phyloP scores from a whole-genome alignment of 164 flowering plant species.

The Buxus sempervirens region DNA sequence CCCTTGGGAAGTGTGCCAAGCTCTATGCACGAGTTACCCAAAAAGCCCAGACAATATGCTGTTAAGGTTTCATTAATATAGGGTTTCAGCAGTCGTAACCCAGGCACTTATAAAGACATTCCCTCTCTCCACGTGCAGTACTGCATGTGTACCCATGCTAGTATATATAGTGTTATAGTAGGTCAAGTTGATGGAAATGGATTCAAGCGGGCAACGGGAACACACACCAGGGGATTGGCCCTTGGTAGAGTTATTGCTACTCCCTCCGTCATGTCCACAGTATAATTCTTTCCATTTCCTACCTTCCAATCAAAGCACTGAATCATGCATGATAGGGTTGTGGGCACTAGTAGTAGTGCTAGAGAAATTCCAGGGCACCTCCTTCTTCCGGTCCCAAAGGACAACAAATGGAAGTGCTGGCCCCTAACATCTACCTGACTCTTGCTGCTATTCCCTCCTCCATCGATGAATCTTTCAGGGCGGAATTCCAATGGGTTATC shows the following conservation, averaged over 20 bases:
- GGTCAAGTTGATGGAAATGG: conserved; percentile 3
- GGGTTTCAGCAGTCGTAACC: too few relatives aligned
- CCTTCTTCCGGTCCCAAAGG: conserved; percentile 23
- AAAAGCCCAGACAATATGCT: too few relatives aligned
- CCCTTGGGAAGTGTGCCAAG: too few relatives aligned
- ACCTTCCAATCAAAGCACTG: conserved; percentile 16
- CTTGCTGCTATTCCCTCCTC: conserved; percentile 8
- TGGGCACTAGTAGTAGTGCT: conserved; percentile 3
- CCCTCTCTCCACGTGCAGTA: too few relatives aligned
- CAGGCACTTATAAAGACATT: too few relatives aligned
- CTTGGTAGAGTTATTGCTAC: not conserved
- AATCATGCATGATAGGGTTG: conserved; percentile 1
- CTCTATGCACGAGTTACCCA: too few relatives aligned
- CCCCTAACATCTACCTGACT: conserved; percentile 21
- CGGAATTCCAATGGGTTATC: not conserved
- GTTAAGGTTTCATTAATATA: too few relatives aligned
- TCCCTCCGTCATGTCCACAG: conserved; percentile 7
- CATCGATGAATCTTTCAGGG: not conserved
- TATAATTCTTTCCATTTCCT: not conserved
- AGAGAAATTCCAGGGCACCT: conserved; percentile 4
- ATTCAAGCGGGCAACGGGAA: conserved; percentile 1
- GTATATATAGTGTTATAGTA: too few relatives aligned
- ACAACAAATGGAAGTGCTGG: conserved; percentile 24
- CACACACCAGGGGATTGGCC: conserved; percentile 6
- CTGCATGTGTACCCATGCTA: too few relatives aligned